These are phyloP conservation scores for Mortierella claussenii DNA, from an alignment of 192 early-diverging fungal genomes.

Conservation along the genomic window DNA sequence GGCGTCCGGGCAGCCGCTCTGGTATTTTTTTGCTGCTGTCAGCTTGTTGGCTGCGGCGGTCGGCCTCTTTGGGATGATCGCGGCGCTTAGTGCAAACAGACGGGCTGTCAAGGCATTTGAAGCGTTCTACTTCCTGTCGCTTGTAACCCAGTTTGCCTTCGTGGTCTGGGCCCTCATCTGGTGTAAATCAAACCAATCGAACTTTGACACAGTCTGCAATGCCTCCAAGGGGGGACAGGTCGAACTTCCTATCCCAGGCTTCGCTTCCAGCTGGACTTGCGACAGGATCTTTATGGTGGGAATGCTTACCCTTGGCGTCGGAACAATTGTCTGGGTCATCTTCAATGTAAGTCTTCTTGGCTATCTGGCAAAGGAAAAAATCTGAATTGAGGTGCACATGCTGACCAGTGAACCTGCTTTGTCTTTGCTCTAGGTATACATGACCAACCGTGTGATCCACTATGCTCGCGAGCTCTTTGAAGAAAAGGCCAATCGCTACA, in stretches of 20 bases:
- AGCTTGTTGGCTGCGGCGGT: slow-evolving; percentile 43
- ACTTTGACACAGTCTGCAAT: slow-evolving; percentile 25
- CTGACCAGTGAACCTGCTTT: not conserved
- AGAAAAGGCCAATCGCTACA: slow-evolving; percentile 26
- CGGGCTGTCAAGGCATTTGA: slow-evolving; percentile 42
- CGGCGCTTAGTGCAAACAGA: slow-evolving; percentile 33
- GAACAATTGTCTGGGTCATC: slow-evolving; percentile 28
- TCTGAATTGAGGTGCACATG: not conserved
- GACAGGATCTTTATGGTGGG: slow-evolving; percentile 19
- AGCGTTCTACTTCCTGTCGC: slow-evolving; percentile 42
- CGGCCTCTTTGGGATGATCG: slow-evolving; percentile 38
- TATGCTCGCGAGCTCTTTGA: slow-evolving; percentile 47
- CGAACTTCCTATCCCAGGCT: slow-evolving; percentile 16
- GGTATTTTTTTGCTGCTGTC: slow-evolving; percentile 47
- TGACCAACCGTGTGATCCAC: slow-evolving; percentile 54
- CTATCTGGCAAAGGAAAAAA: not conserved
- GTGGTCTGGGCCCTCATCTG: slow-evolving; percentile 32
- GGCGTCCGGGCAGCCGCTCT: slow-evolving; percentile 22
- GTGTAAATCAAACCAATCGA: slow-evolving; percentile 25
- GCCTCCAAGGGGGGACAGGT: slow-evolving; percentile 17
- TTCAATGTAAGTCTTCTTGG: slow-evolving; percentile 28
- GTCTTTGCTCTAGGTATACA: slow-evolving; percentile 29
- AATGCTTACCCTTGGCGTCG: slow-evolving; percentile 26
- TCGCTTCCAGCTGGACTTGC: slow-evolving; percentile 32
- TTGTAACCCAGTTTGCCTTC: slow-evolving; percentile 39